Conservation (phyloP, 225 moss, liverwort and hornwort species). For the Ulota crispa region DNA sequence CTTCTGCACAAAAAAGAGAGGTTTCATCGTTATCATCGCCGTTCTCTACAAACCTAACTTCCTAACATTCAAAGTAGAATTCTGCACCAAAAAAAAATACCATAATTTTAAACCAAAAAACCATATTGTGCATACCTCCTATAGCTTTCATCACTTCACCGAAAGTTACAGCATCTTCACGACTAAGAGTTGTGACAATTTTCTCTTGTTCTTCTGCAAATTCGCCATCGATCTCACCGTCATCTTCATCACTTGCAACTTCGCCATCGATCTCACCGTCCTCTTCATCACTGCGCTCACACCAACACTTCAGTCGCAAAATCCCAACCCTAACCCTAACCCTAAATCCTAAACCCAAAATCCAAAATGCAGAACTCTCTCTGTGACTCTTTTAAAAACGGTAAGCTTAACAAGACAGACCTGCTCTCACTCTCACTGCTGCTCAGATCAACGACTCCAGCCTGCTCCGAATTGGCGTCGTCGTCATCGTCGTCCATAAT, state of each 20-base stretch:
- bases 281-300: slow-evolving; percentile 32
- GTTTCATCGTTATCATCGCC: not conserved
- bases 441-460: slow-evolving; percentile 24
- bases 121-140: slow-evolving; percentile 22
- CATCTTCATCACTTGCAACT: not conserved
- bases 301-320: slow-evolving; percentile 16
- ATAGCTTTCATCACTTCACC: slow-evolving; percentile 40
- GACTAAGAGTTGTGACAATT: slow-evolving; percentile 32
- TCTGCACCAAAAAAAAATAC: slow-evolving; percentile 1
- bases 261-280: slow-evolving; percentile 16
- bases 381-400: not conserved
- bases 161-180: slow-evolving; percentile 32
- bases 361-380: not conserved
- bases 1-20: slow-evolving; percentile 38
- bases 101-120: not conserved
- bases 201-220: slow-evolving; percentile 32
- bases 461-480: not conserved
- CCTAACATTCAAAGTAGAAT: not conserved
- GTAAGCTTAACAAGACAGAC: slow-evolving; percentile 25
- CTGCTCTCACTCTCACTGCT: slow-evolving; percentile 41
- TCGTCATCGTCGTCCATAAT: not conserved
- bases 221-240: not conserved
- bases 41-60: not conserved
- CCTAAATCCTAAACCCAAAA: too few relatives aligned
- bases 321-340: not conserved